A percentile compares a stretch with the other conserved stretches of the same genome.
Evolutionary conservation across 2,329 filamentous ascomycete species (phyloP).

Genomic region (Aspergillus sp.): DNA sequence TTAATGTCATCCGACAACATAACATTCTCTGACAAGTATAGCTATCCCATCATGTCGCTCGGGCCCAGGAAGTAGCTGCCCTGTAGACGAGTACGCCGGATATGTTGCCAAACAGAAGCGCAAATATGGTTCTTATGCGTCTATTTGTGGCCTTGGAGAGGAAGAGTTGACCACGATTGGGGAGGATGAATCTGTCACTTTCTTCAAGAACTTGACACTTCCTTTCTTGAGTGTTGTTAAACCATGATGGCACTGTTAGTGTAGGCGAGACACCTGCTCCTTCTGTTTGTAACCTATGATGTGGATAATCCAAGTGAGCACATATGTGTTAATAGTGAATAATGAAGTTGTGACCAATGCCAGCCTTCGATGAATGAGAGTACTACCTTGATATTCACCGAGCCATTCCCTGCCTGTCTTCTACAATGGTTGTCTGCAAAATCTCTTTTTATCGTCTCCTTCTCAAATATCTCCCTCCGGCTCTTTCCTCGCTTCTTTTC

Average conservation of each 20-base stretch:
- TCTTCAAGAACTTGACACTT: slow-evolving; percentile 30
- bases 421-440: neutral
- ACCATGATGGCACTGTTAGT: slow-evolving; percentile 17
- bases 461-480: neutral
- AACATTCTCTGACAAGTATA: neutral
- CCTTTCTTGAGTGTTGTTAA: slow-evolving; percentile 30
- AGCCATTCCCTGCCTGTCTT: neutral
- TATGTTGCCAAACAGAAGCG: slow-evolving; percentile 49
- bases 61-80: slow-evolving; percentile 57
- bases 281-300: too few relatives aligned
- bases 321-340: neutral
- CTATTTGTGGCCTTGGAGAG: slow-evolving; percentile 21
- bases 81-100: slow-evolving; percentile 46
- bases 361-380: neutral
- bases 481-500: neutral
- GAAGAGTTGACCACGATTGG: slow-evolving; percentile 21
- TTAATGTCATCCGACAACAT: too few relatives aligned
- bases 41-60: slow-evolving; percentile 54
- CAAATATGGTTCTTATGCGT: slow-evolving; percentile 50
- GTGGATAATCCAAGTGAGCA: neutral
- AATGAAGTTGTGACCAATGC: neutral
- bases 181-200: slow-evolving; percentile 22
- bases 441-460: neutral
- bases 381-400: neutral
- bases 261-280: too few relatives aligned